Conservation (phyloP, 176 grass and related monocot species). For the Aegilops umbellulata region DNA sequence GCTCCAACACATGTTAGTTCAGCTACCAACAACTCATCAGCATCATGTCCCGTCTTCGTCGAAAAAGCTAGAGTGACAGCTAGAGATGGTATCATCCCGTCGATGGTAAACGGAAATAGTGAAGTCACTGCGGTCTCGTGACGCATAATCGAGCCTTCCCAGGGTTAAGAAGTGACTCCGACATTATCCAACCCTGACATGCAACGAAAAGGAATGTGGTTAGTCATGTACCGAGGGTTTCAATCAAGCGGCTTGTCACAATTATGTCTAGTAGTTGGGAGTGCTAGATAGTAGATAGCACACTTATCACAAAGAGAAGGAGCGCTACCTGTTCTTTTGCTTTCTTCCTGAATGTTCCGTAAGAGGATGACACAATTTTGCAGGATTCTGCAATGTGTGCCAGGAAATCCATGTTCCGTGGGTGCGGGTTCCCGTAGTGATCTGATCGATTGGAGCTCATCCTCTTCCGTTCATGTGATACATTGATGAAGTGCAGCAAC, state of each 20-base stretch:
- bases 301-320: slow-evolving; percentile 27
- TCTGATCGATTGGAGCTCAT: slow-evolving; percentile 43
- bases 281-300: not conserved
- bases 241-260: not conserved
- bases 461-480: slow-evolving; percentile 58
- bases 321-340: slow-evolving; percentile 80
- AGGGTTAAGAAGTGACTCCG: slow-evolving; percentile 84
- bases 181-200: slow-evolving; percentile 91
- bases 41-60: slow-evolving; percentile 13
- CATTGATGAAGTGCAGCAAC: slow-evolving; percentile 80
- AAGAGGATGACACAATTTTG: slow-evolving; percentile 88
- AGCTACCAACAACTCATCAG: slow-evolving; percentile 32
- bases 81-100: not conserved
- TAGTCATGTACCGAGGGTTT: not conserved
- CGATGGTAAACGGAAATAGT: not conserved
- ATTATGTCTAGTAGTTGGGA: slow-evolving; percentile 20
- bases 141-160: slow-evolving; percentile 56
- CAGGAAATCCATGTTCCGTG: slow-evolving; percentile 65
- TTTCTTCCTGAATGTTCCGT: slow-evolving; percentile 88
- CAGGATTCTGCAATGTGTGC: slow-evolving; percentile 83
- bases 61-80: slow-evolving; percentile 17
- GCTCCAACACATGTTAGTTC: slow-evolving; percentile 37
- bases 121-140: slow-evolving; percentile 50
- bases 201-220: slow-evolving; percentile 25
- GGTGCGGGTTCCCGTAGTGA: slow-evolving; percentile 32